phyloP scores from a whole-genome alignment of 257 asterid genomes.

The Ilex aquifolium region DNA sequence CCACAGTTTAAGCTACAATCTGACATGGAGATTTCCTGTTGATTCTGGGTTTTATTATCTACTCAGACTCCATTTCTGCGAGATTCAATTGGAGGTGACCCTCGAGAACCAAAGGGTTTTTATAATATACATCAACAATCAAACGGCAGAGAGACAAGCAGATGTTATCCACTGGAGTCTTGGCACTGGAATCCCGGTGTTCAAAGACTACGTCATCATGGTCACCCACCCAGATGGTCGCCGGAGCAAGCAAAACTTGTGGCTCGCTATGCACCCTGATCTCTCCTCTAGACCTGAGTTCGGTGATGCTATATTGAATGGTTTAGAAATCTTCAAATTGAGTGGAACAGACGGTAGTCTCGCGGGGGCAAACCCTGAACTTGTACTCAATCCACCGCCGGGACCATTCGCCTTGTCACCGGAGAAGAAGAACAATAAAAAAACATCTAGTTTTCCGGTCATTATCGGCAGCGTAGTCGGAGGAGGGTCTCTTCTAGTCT shows the following conservation, averaged over 20 bases:
- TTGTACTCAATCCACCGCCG: neutral
- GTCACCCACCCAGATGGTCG: slow-evolving; percentile 14
- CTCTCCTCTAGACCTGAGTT: neutral
- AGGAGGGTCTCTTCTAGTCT: slow-evolving; percentile 7
- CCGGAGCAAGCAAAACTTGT: slow-evolving; percentile 16
- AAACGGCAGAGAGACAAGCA: neutral
- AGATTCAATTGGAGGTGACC: slow-evolving; percentile 13
- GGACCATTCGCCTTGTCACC: neutral
- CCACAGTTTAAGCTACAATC: no score
- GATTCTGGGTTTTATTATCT: no score
- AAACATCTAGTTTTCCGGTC: neutral
- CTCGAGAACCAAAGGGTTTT: neutral
- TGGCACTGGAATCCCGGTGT: slow-evolving; percentile 29
- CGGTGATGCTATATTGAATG: slow-evolving; percentile 36
- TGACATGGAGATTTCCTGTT: no score
- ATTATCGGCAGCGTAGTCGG: slow-evolving; percentile 28
- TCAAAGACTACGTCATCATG: slow-evolving; percentile 27
- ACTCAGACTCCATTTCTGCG: slow-evolving; percentile 48
- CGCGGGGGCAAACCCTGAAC: slow-evolving; percentile 40
- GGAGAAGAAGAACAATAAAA: neutral
- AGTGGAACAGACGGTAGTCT: slow-evolving; percentile 24
- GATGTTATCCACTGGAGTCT: slow-evolving; percentile 25
- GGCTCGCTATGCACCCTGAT: slow-evolving; percentile 31
- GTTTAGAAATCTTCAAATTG: slow-evolving; percentile 60
- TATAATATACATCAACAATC: no score